These are phyloP conservation scores for Aspergillus saccharolyticus DNA, from an alignment of 495 filamentous ascomycete species.

Conservation along the genomic window DNA sequence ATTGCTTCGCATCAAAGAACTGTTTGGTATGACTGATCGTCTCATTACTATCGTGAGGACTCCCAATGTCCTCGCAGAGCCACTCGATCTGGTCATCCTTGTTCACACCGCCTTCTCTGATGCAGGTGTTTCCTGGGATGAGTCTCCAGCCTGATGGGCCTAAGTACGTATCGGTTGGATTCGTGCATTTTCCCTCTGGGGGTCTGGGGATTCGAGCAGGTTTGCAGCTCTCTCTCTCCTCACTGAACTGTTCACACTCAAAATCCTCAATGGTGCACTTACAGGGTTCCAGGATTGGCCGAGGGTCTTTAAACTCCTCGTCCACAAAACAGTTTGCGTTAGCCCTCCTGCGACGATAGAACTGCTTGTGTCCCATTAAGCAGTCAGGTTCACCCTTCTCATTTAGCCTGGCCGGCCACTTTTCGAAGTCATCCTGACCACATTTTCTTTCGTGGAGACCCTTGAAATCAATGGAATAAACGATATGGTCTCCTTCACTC, in stretches of 20 bases:
- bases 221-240: conserved; percentile 62
- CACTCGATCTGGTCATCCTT: conserved; percentile 43
- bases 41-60: conserved; percentile 46
- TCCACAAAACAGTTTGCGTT: conserved; percentile 85
- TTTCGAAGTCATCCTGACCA: conserved; percentile 72
- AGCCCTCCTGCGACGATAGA: conserved; percentile 72
- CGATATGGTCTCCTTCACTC: conserved; percentile 41
- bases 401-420: conserved; percentile 79
- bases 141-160: conserved; percentile 85
- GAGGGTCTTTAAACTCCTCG: conserved; percentile 72
- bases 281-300: conserved; percentile 61
- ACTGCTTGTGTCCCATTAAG: conserved; percentile 92
- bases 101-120: conserved; percentile 46
- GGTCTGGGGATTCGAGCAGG: conserved; percentile 46
- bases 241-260: conserved; percentile 79
- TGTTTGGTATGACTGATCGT: conserved; percentile 53
- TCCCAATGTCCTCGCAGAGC: conserved; percentile 46
- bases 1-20: conserved; percentile 51
- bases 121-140: conserved; percentile 87
- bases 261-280: conserved; percentile 78
- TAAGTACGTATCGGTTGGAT: conserved; percentile 62
- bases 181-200: conserved; percentile 61
- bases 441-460: conserved; percentile 78
- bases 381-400: conserved; percentile 76
- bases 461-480: conserved; percentile 77